Conservation (phyloP, 176 grass and related monocot species). For the Zea luxurians region DNA sequence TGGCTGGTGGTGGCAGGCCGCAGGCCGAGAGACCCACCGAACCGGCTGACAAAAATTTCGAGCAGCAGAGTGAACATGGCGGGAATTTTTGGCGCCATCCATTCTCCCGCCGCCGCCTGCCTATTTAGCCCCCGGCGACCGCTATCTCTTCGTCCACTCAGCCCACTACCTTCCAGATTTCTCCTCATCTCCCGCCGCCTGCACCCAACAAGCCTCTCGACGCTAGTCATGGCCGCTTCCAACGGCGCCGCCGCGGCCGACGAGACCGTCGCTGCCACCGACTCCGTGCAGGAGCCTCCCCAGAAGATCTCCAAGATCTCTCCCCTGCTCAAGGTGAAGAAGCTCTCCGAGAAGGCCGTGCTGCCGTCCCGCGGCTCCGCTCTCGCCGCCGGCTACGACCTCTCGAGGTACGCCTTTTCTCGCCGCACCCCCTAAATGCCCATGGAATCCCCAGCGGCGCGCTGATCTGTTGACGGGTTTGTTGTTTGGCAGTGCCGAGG, state of each 20-base stretch:
- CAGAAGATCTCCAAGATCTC: conserved; percentile 51
- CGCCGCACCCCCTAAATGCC: background rate
- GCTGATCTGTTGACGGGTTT: background rate
- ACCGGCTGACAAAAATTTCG: background rate
- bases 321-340: conserved; percentile 74
- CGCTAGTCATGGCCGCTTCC: conserved; percentile 41
- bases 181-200: background rate
- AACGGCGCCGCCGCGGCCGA: conserved; percentile 17
- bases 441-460: no score
- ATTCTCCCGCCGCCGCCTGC: conserved; percentile 20
- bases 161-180: background rate
- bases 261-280: background rate
- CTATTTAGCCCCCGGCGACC: conserved; percentile 22
- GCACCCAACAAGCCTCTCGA: background rate
- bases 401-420: conserved; percentile 53
- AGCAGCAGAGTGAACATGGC: conserved; percentile 42
- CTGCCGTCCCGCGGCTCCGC: conserved; percentile 70
- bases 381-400: conserved; percentile 87
- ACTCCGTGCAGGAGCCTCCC: conserved; percentile 49
- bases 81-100: conserved; percentile 59
- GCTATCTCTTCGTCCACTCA: background rate
- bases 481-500: conserved; percentile 43
- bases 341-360: conserved; percentile 71
- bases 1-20: background rate
- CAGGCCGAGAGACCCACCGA: background rate